phyloP scores from a whole-genome alignment of 805 yeast genomes.

The Alloascoidea africana region DNA sequence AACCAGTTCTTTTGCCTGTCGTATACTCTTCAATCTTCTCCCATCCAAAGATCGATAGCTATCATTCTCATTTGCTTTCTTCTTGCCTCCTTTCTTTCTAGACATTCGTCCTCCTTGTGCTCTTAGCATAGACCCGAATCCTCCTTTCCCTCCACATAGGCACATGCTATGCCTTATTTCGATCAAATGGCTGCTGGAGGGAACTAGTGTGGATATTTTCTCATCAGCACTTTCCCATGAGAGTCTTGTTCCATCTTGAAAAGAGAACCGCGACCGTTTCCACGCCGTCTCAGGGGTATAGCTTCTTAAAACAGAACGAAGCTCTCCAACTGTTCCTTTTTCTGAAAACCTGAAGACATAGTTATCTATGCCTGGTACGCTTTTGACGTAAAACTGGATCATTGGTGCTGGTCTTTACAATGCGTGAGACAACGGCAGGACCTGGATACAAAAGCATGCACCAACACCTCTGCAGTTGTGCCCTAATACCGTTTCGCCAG shows the following conservation, averaged over 20 bases:
- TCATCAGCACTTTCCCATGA: constrained; percentile 3
- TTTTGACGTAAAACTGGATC: no score
- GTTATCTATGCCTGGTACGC: no score
- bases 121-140: constrained; percentile 27
- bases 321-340: no score
- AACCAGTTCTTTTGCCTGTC: constrained; percentile 22
- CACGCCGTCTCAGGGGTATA: background rate
- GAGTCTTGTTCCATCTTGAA: background rate
- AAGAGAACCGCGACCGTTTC: background rate
- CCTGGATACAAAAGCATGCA: no score
- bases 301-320: no score
- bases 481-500: no score
- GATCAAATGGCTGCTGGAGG: background rate
- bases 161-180: constrained; percentile 10
- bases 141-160: constrained; percentile 38
- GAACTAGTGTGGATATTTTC: no score
- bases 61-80: constrained; percentile 15
- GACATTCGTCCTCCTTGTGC: constrained; percentile 25
- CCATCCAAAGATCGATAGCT: constrained; percentile 27
- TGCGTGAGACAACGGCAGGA: no score
- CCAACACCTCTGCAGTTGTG: no score
- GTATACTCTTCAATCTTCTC: constrained; percentile 19
- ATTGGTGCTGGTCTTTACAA: no score
- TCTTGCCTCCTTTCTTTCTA: constrained; percentile 12
- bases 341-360: no score